Evolutionary conservation across 768 basidiomycete species (phyloP).

Genomic region (Amanita jacksonii): DNA sequence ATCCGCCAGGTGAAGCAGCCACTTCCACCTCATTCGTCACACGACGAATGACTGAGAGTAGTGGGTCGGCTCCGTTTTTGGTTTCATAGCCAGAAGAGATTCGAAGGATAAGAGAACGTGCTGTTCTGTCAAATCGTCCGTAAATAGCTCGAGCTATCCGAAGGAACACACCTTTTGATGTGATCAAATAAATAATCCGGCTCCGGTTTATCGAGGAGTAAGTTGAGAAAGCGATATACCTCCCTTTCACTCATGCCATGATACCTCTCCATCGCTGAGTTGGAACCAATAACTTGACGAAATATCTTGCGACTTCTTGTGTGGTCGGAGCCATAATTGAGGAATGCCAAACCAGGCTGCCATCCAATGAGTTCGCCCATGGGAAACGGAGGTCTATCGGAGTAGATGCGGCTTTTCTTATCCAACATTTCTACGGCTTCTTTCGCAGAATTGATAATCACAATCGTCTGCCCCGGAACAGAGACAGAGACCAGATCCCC

Average conservation of each 20-base stretch:
- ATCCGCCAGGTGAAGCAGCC: conserved; percentile 18
- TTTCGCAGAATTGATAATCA: conserved; percentile 33
- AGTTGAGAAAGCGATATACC: too few relatives aligned
- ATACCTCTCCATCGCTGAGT: conserved; percentile 27
- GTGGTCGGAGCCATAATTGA: conserved; percentile 29
- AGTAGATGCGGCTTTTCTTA: too few relatives aligned
- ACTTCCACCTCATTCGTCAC: conserved; percentile 16
- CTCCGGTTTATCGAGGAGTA: conserved; percentile 26
- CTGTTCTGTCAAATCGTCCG: neutral
- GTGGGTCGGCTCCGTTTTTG: conserved; percentile 24
- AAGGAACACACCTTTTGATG: conserved; percentile 25
- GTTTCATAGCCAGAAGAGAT: too few relatives aligned
- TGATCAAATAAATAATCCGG: conserved; percentile 23
- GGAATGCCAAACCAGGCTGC: conserved; percentile 25
- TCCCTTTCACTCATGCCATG: conserved; percentile 29
- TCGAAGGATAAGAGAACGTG: conserved; percentile 15
- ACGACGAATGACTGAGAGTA: conserved; percentile 18
- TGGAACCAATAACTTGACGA: conserved; percentile 32
- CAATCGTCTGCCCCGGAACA: conserved; percentile 15
- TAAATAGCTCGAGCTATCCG: neutral
- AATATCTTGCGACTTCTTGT: too few relatives aligned
- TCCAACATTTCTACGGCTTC: too few relatives aligned
- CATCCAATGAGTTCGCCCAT: conserved; percentile 34
- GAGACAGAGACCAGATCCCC: too few relatives aligned
- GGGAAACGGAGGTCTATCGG: too few relatives aligned